These are phyloP conservation scores for Paraconiothyrium brasiliense DNA, from an alignment of 2,329 filamentous ascomycete genomes.

Conservation along the genomic window DNA sequence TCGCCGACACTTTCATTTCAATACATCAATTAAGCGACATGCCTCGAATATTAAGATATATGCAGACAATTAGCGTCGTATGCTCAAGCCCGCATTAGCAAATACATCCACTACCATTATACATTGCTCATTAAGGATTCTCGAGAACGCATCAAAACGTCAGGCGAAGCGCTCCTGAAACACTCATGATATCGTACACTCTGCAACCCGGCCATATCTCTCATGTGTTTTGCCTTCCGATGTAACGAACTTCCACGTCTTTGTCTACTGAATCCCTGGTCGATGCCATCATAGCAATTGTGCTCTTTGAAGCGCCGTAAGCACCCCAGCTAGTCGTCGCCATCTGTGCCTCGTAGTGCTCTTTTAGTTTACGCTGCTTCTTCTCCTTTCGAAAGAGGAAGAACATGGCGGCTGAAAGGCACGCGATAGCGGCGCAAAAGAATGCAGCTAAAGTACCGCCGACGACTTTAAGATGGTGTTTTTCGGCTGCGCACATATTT, in stretches of 20 bases:
- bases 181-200: neutral
- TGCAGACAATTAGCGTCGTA: neutral
- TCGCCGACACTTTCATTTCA: too few relatives aligned
- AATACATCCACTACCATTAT: neutral
- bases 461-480: conserved; percentile 33
- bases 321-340: conserved; percentile 5
- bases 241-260: conserved; percentile 2
- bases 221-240: neutral
- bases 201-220: neutral
- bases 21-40: neutral
- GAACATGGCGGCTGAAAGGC: conserved; percentile 24
- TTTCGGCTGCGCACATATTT: conserved; percentile 18
- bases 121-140: neutral
- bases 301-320: conserved; percentile 5
- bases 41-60: neutral
- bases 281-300: neutral
- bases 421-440: conserved; percentile 33
- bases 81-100: neutral
- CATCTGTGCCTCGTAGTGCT: conserved; percentile 27
- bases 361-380: conserved; percentile 42
- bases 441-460: conserved; percentile 37
- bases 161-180: neutral
- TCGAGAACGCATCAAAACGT: neutral
- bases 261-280: neutral
- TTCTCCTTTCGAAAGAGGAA: conserved; percentile 44